Base-by-base conservation (phyloP, 225 moss, liverwort and hornwort species). In the Physcomitrium patens region DNA sequence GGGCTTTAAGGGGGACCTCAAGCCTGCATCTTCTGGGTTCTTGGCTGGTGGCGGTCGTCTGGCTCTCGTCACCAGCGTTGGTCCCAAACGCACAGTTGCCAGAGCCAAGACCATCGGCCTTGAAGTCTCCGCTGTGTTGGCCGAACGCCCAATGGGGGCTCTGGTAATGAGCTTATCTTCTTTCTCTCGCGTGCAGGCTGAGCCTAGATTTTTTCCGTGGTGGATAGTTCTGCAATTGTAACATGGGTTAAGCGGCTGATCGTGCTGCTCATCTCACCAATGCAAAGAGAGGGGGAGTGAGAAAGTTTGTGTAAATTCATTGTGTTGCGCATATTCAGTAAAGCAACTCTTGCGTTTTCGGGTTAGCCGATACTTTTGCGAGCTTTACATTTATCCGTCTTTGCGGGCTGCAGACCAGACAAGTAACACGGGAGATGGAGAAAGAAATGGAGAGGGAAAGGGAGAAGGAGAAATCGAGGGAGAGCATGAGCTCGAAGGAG, bases 381-480 rank as follows among this genome's bases (percentile, higher is more conserved):
- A 37, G 5, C 31, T 37, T 37, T 4, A 52, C 8, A 42, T 10
- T 71, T 8, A 85, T 3, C 16, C 52, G 27, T 26, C 9, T 18
- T 9, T 0, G 0, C 46, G n/a, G 49, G 17, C 44, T 67, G 66
- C 74, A 83, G 83, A 76, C 17, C 51, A 76, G 47, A 48, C 79
- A 79, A 45, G 19, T 26, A 14, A 20, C 61, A 1, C 83, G 75
- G 0, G 81, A 83, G 66, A 4, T 37, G 31, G 31, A 37, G 31
- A 37, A 37, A 37, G 7, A 37, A 4, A 4, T 37, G 31, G 31
- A 7, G 31, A 37, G 12, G 7, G 43, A 59, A 53, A 70, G 66
- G 41, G 37, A 71, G 17, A 70, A 46, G 41, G 37, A 58, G 28
- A 42, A 4, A 37, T 1, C 4, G 31, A 81, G 60, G 43, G 55